Evolutionary conservation across 176 grass and related monocot genomes (phyloP).

Genomic region (Hyparrhenia diplandra): DNA sequence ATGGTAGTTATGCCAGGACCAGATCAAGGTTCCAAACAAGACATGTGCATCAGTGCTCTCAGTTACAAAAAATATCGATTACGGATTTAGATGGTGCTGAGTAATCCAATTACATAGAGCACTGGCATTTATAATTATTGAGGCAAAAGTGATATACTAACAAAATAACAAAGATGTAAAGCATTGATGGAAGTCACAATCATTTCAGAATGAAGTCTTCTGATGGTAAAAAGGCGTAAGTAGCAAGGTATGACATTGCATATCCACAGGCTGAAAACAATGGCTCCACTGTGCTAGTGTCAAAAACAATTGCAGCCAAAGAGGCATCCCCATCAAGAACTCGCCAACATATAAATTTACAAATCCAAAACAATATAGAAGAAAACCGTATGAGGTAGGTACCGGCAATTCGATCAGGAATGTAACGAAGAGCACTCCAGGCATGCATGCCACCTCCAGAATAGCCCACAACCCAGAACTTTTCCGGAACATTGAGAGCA

Average conservation of each 20-base stretch:
- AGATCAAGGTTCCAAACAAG: not conserved
- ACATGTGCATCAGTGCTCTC: not conserved
- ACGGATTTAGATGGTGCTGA: not conserved
- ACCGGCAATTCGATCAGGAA: conserved; percentile 92
- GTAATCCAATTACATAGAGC: conserved; percentile 3
- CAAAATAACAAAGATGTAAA: not conserved
- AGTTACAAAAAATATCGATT: not conserved
- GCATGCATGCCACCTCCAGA: conserved; percentile 83
- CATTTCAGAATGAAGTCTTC: not conserved
- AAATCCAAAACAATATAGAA: too few species aligned
- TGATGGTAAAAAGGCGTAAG: not conserved
- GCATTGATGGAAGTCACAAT: not conserved
- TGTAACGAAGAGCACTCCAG: conserved; percentile 91
- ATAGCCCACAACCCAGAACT: conserved; percentile 97
- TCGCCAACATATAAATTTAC: not conserved
- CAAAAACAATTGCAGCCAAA: conserved; percentile 9
- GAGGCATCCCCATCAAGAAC: not conserved
- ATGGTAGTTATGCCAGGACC: not conserved
- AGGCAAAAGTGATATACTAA: not conserved
- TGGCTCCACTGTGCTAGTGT: not conserved
- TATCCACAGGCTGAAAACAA: not conserved
- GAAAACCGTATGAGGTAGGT: not conserved
- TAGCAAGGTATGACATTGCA: not conserved
- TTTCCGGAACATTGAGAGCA: conserved; percentile 50
- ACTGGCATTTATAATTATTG: not conserved